A percentile compares a stretch with the other conserved stretches of the same genome.
Conservation (phyloP, 768 basidiomycete genomes). For the Kwoniella dendrophila region DNA sequence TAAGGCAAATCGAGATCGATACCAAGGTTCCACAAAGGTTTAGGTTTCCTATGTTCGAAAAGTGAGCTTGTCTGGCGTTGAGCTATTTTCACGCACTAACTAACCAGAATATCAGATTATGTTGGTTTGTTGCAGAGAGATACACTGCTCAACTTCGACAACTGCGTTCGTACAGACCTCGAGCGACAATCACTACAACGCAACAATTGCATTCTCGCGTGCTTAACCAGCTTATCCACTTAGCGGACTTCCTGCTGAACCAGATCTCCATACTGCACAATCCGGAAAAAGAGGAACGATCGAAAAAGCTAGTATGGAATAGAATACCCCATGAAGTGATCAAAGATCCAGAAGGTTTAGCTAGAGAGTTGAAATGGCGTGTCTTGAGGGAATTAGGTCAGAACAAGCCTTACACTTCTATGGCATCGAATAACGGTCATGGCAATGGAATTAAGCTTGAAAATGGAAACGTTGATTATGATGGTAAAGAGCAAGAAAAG, state of each 20-base stretch:
- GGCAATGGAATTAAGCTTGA: neutral
- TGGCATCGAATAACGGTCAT: neutral
- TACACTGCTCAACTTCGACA: conserved; percentile 68
- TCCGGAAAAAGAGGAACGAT: conserved; percentile 63
- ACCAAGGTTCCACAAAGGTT: conserved; percentile 93
- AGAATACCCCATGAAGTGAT: conserved; percentile 78
- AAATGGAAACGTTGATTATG: neutral
- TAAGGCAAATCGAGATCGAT: conserved; percentile 86
- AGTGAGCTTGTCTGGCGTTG: conserved; percentile 57
- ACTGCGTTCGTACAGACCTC: conserved; percentile 33
- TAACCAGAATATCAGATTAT: conserved; percentile 62
- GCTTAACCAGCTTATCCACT: conserved; percentile 68
- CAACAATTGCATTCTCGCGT: conserved; percentile 61
- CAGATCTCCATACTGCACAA: conserved; percentile 75
- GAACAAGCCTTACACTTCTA: neutral
- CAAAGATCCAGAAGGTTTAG: conserved; percentile 77
- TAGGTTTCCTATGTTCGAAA: conserved; percentile 78
- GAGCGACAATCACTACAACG: conserved; percentile 7
- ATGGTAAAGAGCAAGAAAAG: conserved; percentile 3
- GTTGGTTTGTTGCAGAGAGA: conserved; percentile 87
- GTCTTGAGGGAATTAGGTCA: conserved; percentile 57
- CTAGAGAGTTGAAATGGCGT: conserved; percentile 84
- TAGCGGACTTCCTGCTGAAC: conserved; percentile 76
- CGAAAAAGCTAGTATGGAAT: conserved; percentile 76
- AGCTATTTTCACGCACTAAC: neutral